Evolutionary conservation across 768 basidiomycete species (phyloP).

Genomic region (Suillus subaureus): DNA sequence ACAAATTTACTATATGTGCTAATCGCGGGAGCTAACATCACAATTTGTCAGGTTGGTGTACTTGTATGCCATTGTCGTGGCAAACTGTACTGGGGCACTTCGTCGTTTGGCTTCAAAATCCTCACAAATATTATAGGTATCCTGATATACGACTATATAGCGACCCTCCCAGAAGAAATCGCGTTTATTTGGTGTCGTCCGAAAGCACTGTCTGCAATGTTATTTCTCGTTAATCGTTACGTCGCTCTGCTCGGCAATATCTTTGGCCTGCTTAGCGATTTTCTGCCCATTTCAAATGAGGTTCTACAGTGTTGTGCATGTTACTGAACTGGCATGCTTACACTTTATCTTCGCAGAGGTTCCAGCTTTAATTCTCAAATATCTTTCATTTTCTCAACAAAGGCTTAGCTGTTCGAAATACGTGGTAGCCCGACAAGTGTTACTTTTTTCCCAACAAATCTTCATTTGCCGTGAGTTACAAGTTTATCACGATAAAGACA

Average conservation of each 20-base stretch:
- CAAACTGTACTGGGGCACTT: not conserved
- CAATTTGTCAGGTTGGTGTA: conserved; percentile 4
- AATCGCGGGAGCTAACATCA: not conserved
- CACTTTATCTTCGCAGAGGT: conserved; percentile 9
- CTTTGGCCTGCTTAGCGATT: conserved; percentile 31
- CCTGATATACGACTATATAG: conserved; percentile 31
- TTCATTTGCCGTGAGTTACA: conserved; percentile 45
- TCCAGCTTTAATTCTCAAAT: not conserved
- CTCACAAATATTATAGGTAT: conserved; percentile 20
- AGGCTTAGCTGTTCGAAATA: conserved; percentile 42
- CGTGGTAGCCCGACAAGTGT: conserved; percentile 40
- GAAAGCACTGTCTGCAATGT: conserved; percentile 39
- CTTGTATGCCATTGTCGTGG: not conserved
- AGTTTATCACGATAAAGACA: not conserved
- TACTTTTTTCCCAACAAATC: conserved; percentile 47
- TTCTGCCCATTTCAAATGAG: conserved; percentile 17
- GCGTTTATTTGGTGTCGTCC: conserved; percentile 48
- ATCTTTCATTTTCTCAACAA: not conserved
- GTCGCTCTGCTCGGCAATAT: conserved; percentile 44
- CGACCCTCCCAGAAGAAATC: conserved; percentile 39
- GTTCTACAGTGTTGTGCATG: not conserved
- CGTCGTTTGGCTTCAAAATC: not conserved
- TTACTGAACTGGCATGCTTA: not conserved
- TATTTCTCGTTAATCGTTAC: conserved; percentile 56
- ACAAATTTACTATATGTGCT: not conserved